Evolutionary conservation across 2,329 filamentous ascomycete genomes (phyloP), one percentile per base, ranked within the genome.

Genomic region (Claviceps africana): DNA sequence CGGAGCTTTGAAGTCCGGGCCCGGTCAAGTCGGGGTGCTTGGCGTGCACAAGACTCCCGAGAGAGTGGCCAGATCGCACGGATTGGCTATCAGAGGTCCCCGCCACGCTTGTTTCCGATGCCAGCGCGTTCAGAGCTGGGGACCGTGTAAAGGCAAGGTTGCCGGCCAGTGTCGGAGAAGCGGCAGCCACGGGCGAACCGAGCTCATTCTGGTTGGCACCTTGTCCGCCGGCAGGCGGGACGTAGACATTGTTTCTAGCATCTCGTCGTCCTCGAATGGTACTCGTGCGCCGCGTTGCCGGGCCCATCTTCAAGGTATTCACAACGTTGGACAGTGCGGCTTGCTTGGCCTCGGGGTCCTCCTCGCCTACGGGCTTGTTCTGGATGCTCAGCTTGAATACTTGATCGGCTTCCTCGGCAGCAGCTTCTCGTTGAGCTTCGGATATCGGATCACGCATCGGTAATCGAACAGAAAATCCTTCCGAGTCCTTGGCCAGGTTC

Each of bases 231-330:
- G 42, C 56, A 3, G 70, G 65, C 10, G 87, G 84, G 56, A 90
- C 76, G 62, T 93, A 91, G 51, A 95, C 83, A 1, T 90, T 96
- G 67, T 95, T 95, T 54, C 91, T 81, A 56, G 94, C 88, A 65
- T 97, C 91, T 63, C 93, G 80, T 55, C 93, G 85, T 50, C 93
- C 93, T 58, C 93, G 81, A 17, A 95, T 73, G 15, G 89, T 96
- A 46, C 86, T 85, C 15, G 79, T 72, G 61, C 82, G 85, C 28
- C 85, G 79, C 53, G 79, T 78, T 21, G 88, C 81, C 52, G 82
- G 77, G 28, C 81, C 74, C 61, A 75, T 68, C 53, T 83, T 82
- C 39, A 94, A 70, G 2, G 83, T 85, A 60, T 83, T 88, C 31
- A 83, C 82, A 47, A 93, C 82, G 60, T 78, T 89, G 3, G 85